Conservation (phyloP, 2,329 filamentous ascomycete genomes). For the Neophaeococcomyces mojaviensis region DNA sequence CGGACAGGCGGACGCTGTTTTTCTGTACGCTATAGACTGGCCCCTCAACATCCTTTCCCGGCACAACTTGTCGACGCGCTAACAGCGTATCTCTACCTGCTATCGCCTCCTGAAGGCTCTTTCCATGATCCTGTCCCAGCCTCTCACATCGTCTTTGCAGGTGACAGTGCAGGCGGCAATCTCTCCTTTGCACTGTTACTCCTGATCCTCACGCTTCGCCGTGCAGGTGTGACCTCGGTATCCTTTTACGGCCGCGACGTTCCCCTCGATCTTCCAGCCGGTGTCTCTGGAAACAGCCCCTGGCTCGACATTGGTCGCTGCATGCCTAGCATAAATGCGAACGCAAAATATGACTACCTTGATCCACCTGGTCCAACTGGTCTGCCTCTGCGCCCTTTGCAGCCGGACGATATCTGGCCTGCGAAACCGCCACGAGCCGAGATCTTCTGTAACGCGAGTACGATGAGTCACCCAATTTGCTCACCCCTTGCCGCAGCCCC, state of each 20-base stretch:
- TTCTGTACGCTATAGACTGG: constrained; percentile 41
- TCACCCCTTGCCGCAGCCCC: constrained; percentile 31
- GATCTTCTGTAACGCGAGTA: constrained; percentile 33
- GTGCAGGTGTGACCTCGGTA: constrained; percentile 26
- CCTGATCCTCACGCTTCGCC: constrained; percentile 35
- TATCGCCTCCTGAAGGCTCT: constrained; percentile 37
- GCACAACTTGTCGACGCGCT: constrained; percentile 40
- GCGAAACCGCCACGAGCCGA: constrained; percentile 35
- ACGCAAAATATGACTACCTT: constrained; percentile 36
- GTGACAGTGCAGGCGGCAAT: constrained; percentile 41
- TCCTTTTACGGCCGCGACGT: constrained; percentile 35
- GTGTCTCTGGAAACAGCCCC: constrained; percentile 32
- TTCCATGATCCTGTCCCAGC: constrained; percentile 36
- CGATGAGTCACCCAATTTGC: constrained; percentile 34
- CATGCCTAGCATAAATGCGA: constrained; percentile 33
- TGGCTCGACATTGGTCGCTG: constrained; percentile 38
- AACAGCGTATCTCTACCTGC: constrained; percentile 40
- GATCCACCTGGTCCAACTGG: constrained; percentile 25
- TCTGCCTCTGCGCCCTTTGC: constrained; percentile 23
- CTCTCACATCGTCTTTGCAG: constrained; percentile 38
- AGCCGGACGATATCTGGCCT: constrained; percentile 35
- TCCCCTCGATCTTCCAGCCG: constrained; percentile 34
- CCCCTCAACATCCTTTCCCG: constrained; percentile 42
- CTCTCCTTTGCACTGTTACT: constrained; percentile 35
- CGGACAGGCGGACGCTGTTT: constrained; percentile 32